Evolutionary conservation across 2,329 filamentous ascomycete species (phyloP).

Genomic region (Zelopaecilomyces penicillatus): DNA sequence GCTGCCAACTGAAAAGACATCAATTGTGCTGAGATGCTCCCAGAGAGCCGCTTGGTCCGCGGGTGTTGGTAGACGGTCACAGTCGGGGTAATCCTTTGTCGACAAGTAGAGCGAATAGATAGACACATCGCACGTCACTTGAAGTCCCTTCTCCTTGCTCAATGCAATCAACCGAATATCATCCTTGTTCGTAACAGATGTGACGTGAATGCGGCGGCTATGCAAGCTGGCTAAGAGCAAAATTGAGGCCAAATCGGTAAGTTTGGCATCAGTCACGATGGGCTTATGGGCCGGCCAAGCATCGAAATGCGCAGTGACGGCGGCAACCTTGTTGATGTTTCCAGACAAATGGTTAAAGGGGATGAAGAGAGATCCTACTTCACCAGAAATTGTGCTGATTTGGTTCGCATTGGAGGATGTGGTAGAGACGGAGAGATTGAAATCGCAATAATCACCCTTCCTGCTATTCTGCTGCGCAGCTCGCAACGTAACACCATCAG

Average conservation of each 20-base stretch:
- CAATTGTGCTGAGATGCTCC: conserved; percentile 64
- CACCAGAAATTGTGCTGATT: conserved; percentile 61
- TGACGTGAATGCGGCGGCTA: conserved; percentile 70
- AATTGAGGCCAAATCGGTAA: conserved; percentile 72
- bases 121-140: conserved; percentile 76
- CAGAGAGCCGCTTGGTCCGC: conserved; percentile 66
- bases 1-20: conserved; percentile 72
- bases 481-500: conserved; percentile 62
- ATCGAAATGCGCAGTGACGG: conserved; percentile 70
- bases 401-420: conserved; percentile 42
- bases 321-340: conserved; percentile 76
- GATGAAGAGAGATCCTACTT: conserved; percentile 74
- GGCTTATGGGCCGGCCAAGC: conserved; percentile 71
- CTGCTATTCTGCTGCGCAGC: conserved; percentile 64
- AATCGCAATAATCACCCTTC: conserved; percentile 62
- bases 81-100: conserved; percentile 60
- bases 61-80: conserved; percentile 54
- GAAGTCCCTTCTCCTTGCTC: conserved; percentile 72
- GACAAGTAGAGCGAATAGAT: conserved; percentile 71
- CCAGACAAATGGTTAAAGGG: conserved; percentile 75
- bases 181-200: conserved; percentile 69
- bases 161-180: conserved; percentile 70
- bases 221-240: conserved; percentile 70
- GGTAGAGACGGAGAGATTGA: conserved; percentile 39
- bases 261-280: conserved; percentile 73